Percentiles rank a stretch among this genome's conserved stretches.
Evolutionary conservation across 2,329 filamentous ascomycete species (phyloP).

Genomic region (Fusarium sp.): DNA sequence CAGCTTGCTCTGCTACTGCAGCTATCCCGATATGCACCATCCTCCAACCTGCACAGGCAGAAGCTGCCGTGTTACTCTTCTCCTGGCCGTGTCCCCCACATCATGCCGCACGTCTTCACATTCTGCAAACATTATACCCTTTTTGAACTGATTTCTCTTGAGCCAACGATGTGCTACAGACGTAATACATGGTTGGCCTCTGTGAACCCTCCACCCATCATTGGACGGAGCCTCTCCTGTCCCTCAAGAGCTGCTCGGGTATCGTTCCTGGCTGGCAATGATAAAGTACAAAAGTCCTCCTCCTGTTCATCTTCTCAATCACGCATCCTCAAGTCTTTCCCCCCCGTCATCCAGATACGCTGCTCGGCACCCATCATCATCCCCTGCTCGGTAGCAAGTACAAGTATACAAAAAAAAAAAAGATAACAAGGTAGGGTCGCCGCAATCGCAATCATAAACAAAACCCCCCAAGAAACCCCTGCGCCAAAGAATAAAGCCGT

Average conservation of each 20-base stretch:
- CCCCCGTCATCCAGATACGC: constrained; percentile 27
- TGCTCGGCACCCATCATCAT: constrained; percentile 2
- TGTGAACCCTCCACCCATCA: constrained; percentile 9
- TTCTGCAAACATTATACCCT: neutral
- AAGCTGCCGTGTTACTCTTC: constrained; percentile 3
- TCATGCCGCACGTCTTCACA: neutral
- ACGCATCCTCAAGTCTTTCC: neutral
- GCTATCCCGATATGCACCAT: neutral
- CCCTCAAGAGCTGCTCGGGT: constrained; percentile 41
- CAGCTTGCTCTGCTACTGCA: neutral
- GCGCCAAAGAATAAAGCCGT: constrained; percentile 44
- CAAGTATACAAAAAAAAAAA: constrained; percentile 31
- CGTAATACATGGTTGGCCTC: neutral
- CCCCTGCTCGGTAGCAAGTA: constrained; percentile 28
- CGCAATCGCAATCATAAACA: constrained; percentile 10
- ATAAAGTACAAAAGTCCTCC: constrained; percentile 43
- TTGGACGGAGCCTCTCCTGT: constrained; percentile 34
- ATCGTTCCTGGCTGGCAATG: constrained; percentile 44
- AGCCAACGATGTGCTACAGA: constrained; percentile 3
- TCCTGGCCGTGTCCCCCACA: neutral
- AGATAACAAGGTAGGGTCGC: constrained; percentile 11
- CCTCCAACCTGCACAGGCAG: neutral
- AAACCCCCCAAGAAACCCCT: constrained; percentile 28
- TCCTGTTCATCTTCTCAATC: constrained; percentile 14
- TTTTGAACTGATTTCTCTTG: constrained; percentile 15